These are phyloP conservation scores for Jatropha multifida DNA, from an alignment of 441 rosid genomes.

Conservation along the genomic window DNA sequence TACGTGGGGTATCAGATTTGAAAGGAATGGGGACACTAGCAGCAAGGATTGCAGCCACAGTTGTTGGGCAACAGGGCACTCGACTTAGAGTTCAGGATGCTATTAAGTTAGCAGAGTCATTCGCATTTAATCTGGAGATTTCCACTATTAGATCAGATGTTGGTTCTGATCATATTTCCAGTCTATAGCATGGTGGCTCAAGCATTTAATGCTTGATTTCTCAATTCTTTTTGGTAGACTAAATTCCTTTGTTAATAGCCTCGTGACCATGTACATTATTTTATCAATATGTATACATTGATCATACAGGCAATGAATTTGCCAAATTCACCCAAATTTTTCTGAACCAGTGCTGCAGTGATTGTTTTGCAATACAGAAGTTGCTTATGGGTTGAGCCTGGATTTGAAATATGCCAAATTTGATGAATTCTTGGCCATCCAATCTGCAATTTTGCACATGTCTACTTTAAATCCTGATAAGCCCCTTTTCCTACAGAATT, in stretches of 20 bases:
- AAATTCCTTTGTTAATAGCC: slow-evolving; percentile 17
- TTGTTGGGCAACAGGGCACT: slow-evolving; percentile 90
- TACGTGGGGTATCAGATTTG: slow-evolving; percentile 69
- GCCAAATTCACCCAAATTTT: slow-evolving; percentile 8
- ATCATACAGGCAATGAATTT: slow-evolving; percentile 20
- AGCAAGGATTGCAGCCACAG: slow-evolving; percentile 84
- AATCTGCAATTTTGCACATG: too few relatives aligned
- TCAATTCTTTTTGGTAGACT: slow-evolving; percentile 15
- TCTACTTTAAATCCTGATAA: too few relatives aligned
- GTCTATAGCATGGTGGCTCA: slow-evolving; percentile 41
- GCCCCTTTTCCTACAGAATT: too few relatives aligned
- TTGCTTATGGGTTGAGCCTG: too few relatives aligned
- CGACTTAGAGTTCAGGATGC: slow-evolving; percentile 83
- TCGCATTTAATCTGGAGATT: slow-evolving; percentile 42
- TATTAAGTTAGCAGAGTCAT: slow-evolving; percentile 58
- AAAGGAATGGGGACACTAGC: slow-evolving; percentile 87
- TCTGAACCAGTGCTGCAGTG: neutral
- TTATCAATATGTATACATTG: neutral
- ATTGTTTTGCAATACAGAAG: too few relatives aligned
- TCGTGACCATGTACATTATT: slow-evolving; percentile 22
- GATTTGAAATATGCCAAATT: too few relatives aligned
- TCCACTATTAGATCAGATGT: slow-evolving; percentile 44
- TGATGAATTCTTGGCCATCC: too few relatives aligned
- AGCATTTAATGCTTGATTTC: slow-evolving; percentile 4
- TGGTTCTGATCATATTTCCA: slow-evolving; percentile 62